Conservation (phyloP, 1,284 basidiomycete genomes). For the Volvariella volvacea region DNA sequence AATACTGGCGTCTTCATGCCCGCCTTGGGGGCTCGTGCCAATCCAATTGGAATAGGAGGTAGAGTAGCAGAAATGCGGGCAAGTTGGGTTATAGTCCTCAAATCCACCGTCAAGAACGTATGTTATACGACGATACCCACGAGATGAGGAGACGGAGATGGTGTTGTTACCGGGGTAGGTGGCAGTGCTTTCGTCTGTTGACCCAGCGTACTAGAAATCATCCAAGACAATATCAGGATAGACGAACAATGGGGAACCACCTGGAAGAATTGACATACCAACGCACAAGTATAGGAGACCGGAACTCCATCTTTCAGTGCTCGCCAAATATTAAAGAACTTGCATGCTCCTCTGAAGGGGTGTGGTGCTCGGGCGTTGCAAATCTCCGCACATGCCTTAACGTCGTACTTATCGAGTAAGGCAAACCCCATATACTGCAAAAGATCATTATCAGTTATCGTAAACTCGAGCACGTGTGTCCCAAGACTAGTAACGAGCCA, state of each 20-base stretch:
- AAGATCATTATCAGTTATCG: too few relatives aligned
- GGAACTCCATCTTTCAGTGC: slow-evolving; percentile 32
- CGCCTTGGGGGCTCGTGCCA: slow-evolving; percentile 18
- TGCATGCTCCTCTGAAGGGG: slow-evolving; percentile 29
- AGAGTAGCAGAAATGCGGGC: slow-evolving; percentile 22
- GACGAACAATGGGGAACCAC: background rate
- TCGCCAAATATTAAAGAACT: slow-evolving; percentile 41
- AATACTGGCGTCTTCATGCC: slow-evolving; percentile 19
- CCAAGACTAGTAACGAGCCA: too few relatives aligned
- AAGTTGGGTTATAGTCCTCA: slow-evolving; percentile 20
- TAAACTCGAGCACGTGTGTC: too few relatives aligned
- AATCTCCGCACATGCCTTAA: slow-evolving; percentile 27
- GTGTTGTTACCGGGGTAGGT: slow-evolving; percentile 32
- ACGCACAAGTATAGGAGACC: slow-evolving; percentile 35
- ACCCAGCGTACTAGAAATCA: slow-evolving; percentile 28
- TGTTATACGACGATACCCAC: slow-evolving; percentile 29
- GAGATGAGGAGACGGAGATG: slow-evolving; percentile 31
- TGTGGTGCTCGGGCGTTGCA: slow-evolving; percentile 31
- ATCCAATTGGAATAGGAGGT: slow-evolving; percentile 23
- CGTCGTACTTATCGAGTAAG: slow-evolving; percentile 32
- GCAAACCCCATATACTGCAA: slow-evolving; percentile 34
- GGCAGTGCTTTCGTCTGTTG: slow-evolving; percentile 31
- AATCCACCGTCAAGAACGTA: slow-evolving; percentile 26
- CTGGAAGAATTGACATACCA: slow-evolving; percentile 26
- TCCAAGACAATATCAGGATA: background rate